Evolutionary conservation across 768 basidiomycete species (phyloP).

Genomic region (Boletus reticuloceps): DNA sequence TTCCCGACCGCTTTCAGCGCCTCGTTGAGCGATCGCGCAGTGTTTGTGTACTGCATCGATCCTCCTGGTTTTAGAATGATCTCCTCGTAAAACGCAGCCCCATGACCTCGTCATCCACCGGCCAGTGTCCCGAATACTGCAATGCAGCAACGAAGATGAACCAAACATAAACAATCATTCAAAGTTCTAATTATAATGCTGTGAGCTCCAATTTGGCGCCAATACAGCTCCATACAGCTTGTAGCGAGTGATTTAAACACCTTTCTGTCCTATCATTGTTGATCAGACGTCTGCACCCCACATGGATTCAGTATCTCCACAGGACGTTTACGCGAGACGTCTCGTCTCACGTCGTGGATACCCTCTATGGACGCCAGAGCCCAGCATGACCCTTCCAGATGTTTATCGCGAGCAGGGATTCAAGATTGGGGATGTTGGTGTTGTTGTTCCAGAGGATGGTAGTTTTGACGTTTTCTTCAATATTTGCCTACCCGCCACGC

Average conservation of each 20-base stretch:
- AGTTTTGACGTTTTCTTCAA: background rate
- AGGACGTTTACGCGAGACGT: background rate
- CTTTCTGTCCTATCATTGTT: too few species aligned
- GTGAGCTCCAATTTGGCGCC: too few species aligned
- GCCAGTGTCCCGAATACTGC: constrained; percentile 26
- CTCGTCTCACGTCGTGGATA: constrained; percentile 3
- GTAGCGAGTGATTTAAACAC: too few species aligned
- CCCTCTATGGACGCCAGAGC: background rate
- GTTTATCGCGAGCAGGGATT: background rate
- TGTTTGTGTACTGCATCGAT: constrained; percentile 10
- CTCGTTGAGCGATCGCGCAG: constrained; percentile 18
- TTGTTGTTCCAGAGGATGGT: background rate
- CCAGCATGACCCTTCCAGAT: background rate
- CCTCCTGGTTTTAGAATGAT: constrained; percentile 10
- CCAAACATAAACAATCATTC: too few species aligned
- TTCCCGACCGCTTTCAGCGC: constrained; percentile 13
- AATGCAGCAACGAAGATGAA: too few species aligned
- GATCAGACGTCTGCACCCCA: too few species aligned
- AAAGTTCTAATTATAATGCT: too few species aligned
- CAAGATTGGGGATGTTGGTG: background rate
- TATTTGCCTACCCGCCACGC: background rate
- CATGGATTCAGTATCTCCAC: background rate
- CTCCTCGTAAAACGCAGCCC: constrained; percentile 21
- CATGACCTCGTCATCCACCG: constrained; percentile 29
- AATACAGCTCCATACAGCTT: too few species aligned